A percentile compares a stretch with the other conserved stretches of the same genome.
Evolutionary conservation across 495 filamentous ascomycete genomes (phyloP).

Genomic region (Recurvomyces mirabilis): DNA sequence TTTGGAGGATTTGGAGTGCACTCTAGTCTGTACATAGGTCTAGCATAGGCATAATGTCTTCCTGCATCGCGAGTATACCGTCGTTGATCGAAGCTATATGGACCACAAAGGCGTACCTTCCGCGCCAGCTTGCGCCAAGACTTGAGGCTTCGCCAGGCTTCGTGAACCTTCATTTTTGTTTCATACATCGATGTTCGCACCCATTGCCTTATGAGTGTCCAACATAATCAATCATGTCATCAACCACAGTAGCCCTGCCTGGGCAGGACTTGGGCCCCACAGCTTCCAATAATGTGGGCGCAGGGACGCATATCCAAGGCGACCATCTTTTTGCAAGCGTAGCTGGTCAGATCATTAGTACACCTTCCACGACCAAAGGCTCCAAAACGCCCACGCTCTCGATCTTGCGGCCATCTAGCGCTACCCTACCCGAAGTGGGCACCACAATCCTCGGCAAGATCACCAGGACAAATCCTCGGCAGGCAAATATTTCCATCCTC

Average conservation of each 20-base stretch:
- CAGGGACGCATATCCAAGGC: conserved; percentile 70
- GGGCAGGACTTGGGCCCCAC: conserved; percentile 49
- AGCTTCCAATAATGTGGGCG: conserved; percentile 53
- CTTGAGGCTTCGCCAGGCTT: no score
- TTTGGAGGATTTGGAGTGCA: no score
- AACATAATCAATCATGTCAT: no score
- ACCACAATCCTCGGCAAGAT: conserved; percentile 74
- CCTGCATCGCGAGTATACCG: no score
- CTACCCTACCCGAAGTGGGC: conserved; percentile 51
- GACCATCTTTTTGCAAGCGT: conserved; percentile 65
- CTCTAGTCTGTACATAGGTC: no score
- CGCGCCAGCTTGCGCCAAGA: no score
- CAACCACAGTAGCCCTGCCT: conserved; percentile 11
- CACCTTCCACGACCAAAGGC: conserved; percentile 34
- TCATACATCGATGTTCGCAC: no score
- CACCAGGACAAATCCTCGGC: conserved; percentile 66
- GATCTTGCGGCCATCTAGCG: conserved; percentile 32
- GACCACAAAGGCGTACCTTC: no score
- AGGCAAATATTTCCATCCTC: conserved; percentile 73
- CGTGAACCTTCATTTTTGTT: no score
- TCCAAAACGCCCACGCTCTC: conserved; percentile 32
- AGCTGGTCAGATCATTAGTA: conserved; percentile 45
- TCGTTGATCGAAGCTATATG: no score
- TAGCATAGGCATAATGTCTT: no score
- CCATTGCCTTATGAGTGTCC: no score